A percentile compares a stretch with the other conserved stretches of the same genome.
phyloP scores from a whole-genome alignment of 2,329 filamentous ascomycete genomes.

The Pestalotiopsis sp. region DNA sequence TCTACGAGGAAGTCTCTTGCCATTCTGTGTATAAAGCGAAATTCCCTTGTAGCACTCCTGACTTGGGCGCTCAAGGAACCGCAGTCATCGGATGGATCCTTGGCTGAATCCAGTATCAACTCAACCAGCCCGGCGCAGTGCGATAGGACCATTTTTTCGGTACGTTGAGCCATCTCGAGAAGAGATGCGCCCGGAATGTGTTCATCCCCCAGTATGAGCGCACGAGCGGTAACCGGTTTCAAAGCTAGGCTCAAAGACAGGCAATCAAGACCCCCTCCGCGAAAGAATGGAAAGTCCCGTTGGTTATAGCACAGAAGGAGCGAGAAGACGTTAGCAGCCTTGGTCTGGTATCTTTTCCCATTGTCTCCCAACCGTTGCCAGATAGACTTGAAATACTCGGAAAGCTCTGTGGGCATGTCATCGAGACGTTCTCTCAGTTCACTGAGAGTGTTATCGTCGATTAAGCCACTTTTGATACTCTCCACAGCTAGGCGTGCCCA shows the following conservation, averaged over 20 bases:
- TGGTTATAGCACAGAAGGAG: too few species aligned
- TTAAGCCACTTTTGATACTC: neutral
- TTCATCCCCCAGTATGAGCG: neutral
- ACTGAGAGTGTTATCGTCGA: neutral
- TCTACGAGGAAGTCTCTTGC: neutral
- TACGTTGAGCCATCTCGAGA: neutral
- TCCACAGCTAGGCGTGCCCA: neutral
- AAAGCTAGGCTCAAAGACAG: neutral
- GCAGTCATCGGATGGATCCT: neutral
- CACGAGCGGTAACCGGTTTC: neutral
- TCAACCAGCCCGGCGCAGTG: neutral
- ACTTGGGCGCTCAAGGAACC: neutral
- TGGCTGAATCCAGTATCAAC: neutral
- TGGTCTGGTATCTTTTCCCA: neutral
- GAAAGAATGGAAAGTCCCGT: too few species aligned
- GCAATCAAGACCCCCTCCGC: neutral
- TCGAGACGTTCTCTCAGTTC: neutral
- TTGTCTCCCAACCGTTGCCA: neutral
- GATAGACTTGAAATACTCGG: neutral
- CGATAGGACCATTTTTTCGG: neutral
- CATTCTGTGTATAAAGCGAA: neutral
- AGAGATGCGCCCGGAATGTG: neutral
- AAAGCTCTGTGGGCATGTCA: neutral
- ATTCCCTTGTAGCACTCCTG: neutral
- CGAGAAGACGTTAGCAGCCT: neutral